These are phyloP conservation scores for Sclerotinia glacialis DNA, from an alignment of 2,329 filamentous ascomycete species.

Conservation along the genomic window DNA sequence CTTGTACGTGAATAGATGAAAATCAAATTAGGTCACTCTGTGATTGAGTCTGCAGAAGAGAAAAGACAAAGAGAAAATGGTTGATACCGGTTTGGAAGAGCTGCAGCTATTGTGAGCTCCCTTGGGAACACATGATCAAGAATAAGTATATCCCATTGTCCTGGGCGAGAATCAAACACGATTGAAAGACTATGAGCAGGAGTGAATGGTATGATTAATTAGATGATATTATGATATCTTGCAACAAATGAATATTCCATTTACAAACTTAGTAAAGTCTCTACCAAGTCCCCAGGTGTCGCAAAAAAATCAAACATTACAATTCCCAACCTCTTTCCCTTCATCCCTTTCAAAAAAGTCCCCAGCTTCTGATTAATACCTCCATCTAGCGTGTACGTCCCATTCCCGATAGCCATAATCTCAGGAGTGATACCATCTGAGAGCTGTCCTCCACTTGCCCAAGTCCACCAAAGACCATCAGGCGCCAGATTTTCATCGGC, in stretches of 20 bases:
- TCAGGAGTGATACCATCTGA: conserved; percentile 44
- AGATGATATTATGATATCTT: not conserved
- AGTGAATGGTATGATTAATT: not conserved
- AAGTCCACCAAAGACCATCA: conserved; percentile 49
- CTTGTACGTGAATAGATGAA: too few species aligned
- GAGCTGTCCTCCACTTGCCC: conserved; percentile 46
- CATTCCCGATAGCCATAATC: conserved; percentile 48
- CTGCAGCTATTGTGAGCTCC: too few species aligned
- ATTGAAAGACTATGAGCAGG: not conserved
- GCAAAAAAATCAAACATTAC: conserved; percentile 54
- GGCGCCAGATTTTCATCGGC: conserved; percentile 32
- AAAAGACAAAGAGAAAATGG: too few species aligned
- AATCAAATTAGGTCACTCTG: too few species aligned
- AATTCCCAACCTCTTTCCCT: conserved; percentile 48
- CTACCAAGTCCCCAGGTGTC: conserved; percentile 44
- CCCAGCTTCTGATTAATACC: conserved; percentile 48
- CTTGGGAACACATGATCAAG: too few species aligned
- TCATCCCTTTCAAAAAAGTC: conserved; percentile 40
- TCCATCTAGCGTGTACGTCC: conserved; percentile 41
- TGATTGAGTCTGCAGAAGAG: too few species aligned
- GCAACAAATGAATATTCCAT: not conserved
- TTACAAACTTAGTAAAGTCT: conserved; percentile 40
- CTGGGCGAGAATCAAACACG: too few species aligned
- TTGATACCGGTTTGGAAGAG: too few species aligned
- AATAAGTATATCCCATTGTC: too few species aligned